Evolutionary conservation across 2,329 filamentous ascomycete species (phyloP).

Genomic region (Exophiala calicioides): DNA sequence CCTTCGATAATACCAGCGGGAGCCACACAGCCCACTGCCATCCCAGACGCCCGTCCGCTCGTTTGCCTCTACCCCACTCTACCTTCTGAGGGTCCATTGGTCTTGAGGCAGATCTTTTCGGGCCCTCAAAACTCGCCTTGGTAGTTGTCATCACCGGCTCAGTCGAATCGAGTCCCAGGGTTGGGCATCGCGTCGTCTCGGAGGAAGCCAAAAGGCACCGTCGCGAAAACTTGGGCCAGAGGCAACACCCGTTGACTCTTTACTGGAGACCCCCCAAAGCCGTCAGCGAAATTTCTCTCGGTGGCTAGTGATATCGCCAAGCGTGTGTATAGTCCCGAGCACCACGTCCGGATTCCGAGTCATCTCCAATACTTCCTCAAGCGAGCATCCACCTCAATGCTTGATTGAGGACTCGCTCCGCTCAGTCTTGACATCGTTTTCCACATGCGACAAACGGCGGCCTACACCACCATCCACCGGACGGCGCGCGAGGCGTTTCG

Average conservation of each 20-base stretch:
- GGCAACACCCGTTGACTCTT: not conserved
- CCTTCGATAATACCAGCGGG: slow-evolving; percentile 3
- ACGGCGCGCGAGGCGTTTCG: slow-evolving; percentile 19
- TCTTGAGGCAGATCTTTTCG: slow-evolving; percentile 16
- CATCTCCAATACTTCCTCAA: slow-evolving; percentile 4
- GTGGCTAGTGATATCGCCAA: slow-evolving; percentile 14
- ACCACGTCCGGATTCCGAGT: slow-evolving; percentile 6
- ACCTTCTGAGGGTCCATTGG: slow-evolving; percentile 5
- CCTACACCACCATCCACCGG: slow-evolving; percentile 9
- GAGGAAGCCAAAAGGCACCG: not conserved
- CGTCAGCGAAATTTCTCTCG: not conserved
- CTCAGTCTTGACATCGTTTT: slow-evolving; percentile 7
- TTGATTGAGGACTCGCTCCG: slow-evolving; percentile 10
- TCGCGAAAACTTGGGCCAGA: too few relatives aligned
- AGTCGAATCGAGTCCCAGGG: slow-evolving; percentile 12
- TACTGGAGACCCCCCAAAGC: not conserved
- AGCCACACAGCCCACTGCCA: slow-evolving; percentile 14
- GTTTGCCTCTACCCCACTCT: slow-evolving; percentile 16
- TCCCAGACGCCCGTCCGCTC: slow-evolving; percentile 6
- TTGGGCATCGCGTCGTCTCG: too few relatives aligned
- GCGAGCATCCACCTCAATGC: slow-evolving; percentile 2
- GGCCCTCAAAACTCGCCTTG: slow-evolving; percentile 17
- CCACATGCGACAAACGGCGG: slow-evolving; percentile 23
- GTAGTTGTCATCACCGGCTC: slow-evolving; percentile 15
- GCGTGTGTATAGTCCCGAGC: not conserved